A percentile compares a stretch with the other conserved stretches of the same genome.
phyloP scores from a whole-genome alignment of 192 early-diverging fungal species.

The Rhizoclosmatium sp. region DNA sequence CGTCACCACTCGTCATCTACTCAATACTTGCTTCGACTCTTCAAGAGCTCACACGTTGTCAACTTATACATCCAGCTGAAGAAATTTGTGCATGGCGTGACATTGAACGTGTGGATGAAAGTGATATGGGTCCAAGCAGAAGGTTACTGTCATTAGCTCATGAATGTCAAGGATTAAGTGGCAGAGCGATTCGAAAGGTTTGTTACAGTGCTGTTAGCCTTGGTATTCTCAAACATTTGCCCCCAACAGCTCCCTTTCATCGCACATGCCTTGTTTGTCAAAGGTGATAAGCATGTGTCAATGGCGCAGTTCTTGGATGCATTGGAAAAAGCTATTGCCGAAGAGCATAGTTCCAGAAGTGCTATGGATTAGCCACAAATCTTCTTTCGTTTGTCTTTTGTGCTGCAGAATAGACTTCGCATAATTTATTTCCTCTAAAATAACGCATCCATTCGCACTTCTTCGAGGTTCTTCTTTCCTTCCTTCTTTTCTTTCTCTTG shows the following conservation, averaged over 20 bases:
- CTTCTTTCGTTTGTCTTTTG: slow-evolving; percentile 14
- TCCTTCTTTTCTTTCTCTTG: slow-evolving; percentile 23
- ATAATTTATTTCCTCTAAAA: slow-evolving; percentile 17
- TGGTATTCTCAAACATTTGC: neutral
- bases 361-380: too few species aligned
- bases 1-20: slow-evolving; percentile 61
- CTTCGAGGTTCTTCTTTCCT: slow-evolving; percentile 33
- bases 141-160: slow-evolving; percentile 48
- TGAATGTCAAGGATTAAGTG: slow-evolving; percentile 44
- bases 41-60: slow-evolving; percentile 58
- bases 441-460: slow-evolving; percentile 52
- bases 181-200: slow-evolving; percentile 42
- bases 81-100: slow-evolving; percentile 53
- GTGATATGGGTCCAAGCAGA: slow-evolving; percentile 32
- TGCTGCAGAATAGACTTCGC: neutral
- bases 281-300: slow-evolving; percentile 22
- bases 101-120: slow-evolving; percentile 39
- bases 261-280: slow-evolving; percentile 58
- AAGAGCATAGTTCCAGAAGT: slow-evolving; percentile 16
- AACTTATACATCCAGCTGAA: slow-evolving; percentile 49
- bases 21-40: slow-evolving; percentile 62
- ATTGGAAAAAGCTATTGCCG: slow-evolving; percentile 22
- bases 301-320: slow-evolving; percentile 24
- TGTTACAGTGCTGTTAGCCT: neutral
- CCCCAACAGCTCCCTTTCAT: slow-evolving; percentile 59